A percentile compares a stretch with the other conserved stretches of the same genome.
Conservation (phyloP, 208 protist species). For the Trypanosoma cruzi region DNA sequence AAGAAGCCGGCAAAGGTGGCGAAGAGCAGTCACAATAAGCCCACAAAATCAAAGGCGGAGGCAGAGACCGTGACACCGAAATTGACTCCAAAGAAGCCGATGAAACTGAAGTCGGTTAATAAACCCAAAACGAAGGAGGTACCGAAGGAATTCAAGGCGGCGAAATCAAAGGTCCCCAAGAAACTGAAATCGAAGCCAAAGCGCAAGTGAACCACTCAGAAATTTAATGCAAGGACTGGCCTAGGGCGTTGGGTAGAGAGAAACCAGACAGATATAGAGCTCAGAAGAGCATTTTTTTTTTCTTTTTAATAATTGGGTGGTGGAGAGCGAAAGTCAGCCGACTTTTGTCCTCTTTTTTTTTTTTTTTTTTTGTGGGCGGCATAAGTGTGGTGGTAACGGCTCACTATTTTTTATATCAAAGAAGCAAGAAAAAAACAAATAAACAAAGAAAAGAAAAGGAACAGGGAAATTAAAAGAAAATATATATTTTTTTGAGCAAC, state of each 20-base stretch:
- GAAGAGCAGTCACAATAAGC: background rate
- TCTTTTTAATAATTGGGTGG: too few species aligned
- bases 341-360: background rate
- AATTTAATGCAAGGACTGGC: background rate
- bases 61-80: constrained; percentile 17
- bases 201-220: background rate
- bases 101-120: background rate
- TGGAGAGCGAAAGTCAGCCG: too few species aligned
- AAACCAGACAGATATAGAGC: constrained; percentile 10
- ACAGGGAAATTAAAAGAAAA: too few species aligned
- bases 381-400: background rate
- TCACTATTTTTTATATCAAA: background rate
- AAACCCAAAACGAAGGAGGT: constrained; percentile 5
- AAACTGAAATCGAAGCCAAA: constrained; percentile 9
- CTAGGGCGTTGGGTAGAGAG: background rate
- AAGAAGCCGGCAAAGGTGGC: constrained; percentile 8
- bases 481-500: background rate
- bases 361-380: background rate
- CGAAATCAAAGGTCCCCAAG: constrained; percentile 9
- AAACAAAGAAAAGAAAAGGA: background rate
- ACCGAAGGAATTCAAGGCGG: background rate
- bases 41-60: constrained; percentile 12
- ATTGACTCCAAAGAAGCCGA: constrained; percentile 27
- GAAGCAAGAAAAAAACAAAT: constrained; percentile 7
- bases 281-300: background rate